Base-by-base conservation (phyloP, 2,329 filamentous ascomycete genomes). In the Neofusicoccum ribis region DNA sequence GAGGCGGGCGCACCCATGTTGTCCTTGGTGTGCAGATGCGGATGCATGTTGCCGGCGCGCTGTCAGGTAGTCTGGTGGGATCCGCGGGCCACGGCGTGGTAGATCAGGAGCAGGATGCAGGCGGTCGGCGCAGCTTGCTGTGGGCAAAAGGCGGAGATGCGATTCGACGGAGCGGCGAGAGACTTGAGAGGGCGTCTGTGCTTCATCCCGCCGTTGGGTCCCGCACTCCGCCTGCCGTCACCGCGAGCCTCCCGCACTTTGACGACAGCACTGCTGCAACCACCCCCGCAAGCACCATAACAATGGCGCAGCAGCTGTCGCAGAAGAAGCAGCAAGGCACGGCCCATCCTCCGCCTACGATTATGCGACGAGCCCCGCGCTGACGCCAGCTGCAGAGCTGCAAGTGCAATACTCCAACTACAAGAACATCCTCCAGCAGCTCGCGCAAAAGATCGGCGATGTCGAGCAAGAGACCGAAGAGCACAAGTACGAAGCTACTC, bases 381-480 rank as follows among this genome's bases (percentile, higher is more conserved):
- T 61, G 23, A 59, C 47, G 39, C n/a, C 20, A 2, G 7, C 39
- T 9, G 6, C 72, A 95, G 91, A 95, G 76, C 86, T 95, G 70
- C 91, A 95, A 80, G 81, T 84, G 58, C 90, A 91, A 72, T 95
- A 95, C 77, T 86, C 86, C 70, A 92, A 88, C 79, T 94, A 86
- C 83, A 89, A 89, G 74, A 88, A 86, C 73, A 88, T 84, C 39
- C 86, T 99, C 66, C 94, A 98, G 80, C 91, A 95, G 75, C 88
- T 99, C 73, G 95, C 95, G 36, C 90, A 93, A 74, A 98, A 97
- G 79, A 97, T 99, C 71, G 95, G 95, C 46, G 93, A 98, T 75
- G 93, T 99, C 65, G 95, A 99, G 81, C 92, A 97, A 77, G 95
- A 98, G 78, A 89, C 91, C 20, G 95, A 99, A 79, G 95, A 99